These are phyloP conservation scores for Hibiscus tridactylites DNA, from an alignment of 345 rosid species.

Conservation along the genomic window DNA sequence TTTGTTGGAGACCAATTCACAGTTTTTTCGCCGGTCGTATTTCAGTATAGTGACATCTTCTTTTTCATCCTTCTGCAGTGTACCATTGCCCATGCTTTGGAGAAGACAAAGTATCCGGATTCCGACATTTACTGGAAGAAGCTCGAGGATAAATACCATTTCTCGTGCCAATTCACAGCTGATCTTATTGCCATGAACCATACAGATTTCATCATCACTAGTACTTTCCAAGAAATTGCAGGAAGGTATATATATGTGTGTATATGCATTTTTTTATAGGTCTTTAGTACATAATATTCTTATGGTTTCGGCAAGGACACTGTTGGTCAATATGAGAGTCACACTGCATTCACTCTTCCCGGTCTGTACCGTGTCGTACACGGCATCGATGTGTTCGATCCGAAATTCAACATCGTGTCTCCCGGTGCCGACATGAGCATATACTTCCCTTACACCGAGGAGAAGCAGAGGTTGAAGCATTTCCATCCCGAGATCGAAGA, in stretches of 20 bases:
- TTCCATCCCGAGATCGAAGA: constrained; percentile 75
- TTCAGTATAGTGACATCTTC: neutral
- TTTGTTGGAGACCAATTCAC: constrained; percentile 14
- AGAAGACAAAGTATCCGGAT: constrained; percentile 92
- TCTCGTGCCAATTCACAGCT: constrained; percentile 93
- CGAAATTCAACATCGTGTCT: constrained; percentile 82
- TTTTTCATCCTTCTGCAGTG: constrained; percentile 38
- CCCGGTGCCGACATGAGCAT: constrained; percentile 67
- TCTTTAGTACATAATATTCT: neutral
- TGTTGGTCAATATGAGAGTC: constrained; percentile 92
- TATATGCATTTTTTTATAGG: neutral
- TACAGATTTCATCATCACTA: constrained; percentile 94
- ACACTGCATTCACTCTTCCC: constrained; percentile 83
- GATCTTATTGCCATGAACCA: constrained; percentile 95
- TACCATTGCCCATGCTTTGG: constrained; percentile 93
- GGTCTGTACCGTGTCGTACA: constrained; percentile 89
- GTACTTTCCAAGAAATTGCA: constrained; percentile 96
- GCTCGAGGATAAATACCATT: constrained; percentile 87
- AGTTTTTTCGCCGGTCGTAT: neutral
- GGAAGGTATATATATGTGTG: constrained; percentile 42
- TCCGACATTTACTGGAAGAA: constrained; percentile 93
- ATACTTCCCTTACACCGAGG: constrained; percentile 68
- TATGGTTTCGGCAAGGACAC: constrained; percentile 57
- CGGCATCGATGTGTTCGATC: constrained; percentile 88
- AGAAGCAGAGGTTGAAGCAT: constrained; percentile 55